Conservation (phyloP, 352 stramenopile species). For the Pythium sp. region DNA sequence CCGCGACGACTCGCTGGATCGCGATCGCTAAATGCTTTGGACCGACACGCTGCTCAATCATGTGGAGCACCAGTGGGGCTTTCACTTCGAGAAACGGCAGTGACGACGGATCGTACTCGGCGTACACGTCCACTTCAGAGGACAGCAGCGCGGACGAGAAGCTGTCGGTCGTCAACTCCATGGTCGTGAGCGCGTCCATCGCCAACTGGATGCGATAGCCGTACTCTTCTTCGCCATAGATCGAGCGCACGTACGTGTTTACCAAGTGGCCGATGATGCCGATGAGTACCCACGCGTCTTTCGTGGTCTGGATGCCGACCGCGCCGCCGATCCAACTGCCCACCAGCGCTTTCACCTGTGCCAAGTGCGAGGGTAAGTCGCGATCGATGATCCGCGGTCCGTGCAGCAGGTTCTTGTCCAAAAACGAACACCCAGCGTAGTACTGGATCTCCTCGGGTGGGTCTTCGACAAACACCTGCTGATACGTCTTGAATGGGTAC, state of each 20-base stretch:
- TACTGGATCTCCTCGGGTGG: conserved; percentile 69
- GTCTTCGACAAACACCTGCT: conserved; percentile 87
- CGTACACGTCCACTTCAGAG: conserved; percentile 81
- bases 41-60: conserved; percentile 84
- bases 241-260: conserved; percentile 75
- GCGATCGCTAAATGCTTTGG: conserved; percentile 70
- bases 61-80: conserved; percentile 78
- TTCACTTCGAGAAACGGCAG: conserved; percentile 81
- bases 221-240: conserved; percentile 84
- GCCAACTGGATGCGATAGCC: conserved; percentile 83
- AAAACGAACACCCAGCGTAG: conserved; percentile 59
- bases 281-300: conserved; percentile 83
- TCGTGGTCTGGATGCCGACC: conserved; percentile 81
- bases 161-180: conserved; percentile 74
- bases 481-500: conserved; percentile 86
- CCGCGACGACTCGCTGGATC: conserved; percentile 75
- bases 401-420: conserved; percentile 80
- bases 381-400: conserved; percentile 79
- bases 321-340: conserved; percentile 79
- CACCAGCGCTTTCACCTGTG: conserved; percentile 73
- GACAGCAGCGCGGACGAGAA: conserved; percentile 62
- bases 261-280: conserved; percentile 78
- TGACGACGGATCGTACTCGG: conserved; percentile 72
- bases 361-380: conserved; percentile 75
- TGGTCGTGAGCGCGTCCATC: conserved; percentile 83